Base-by-base conservation (phyloP, 352 stramenopile species). In the Pseudoperonospora humuli region DNA sequence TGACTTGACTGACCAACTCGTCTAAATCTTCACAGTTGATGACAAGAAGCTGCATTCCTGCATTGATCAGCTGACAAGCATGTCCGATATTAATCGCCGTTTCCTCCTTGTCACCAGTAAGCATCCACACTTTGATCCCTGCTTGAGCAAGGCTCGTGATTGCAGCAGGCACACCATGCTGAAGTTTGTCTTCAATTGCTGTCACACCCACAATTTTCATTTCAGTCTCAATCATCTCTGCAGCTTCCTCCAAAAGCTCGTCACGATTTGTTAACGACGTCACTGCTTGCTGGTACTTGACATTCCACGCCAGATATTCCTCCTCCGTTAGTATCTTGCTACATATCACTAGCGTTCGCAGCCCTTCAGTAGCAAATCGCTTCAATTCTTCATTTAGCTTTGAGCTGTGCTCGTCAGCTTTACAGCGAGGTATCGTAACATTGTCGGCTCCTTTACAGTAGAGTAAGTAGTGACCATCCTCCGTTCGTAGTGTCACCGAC, bases 51-150 rank as follows among this genome's bases (percentile, higher is more conserved):
- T 86, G 48, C n/a, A n/a, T n/a, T n/a, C n/a, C n/a, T n/a, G n/a
- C n/a, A n/a, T 86, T 67, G 7, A 96, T 40, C 14, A 97, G 46
- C 10, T 76, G 83, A 45, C 78, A 95, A 5, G 86, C 81, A 38
- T 94, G 95, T 11, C 70, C 86, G 54, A 97, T 97, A 56, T 97
- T 97, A 48, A 97, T 97, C 20, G 92, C 92, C 0, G 92, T 97
- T 51, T 97, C 92, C 40, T 94, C 65, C 63, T 97, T 97, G 61
- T 97, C 92, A n/a, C 90, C 89, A 3, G 92, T 97, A 15, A 97
- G 77, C 68, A 97, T 95, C 87, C 90, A 97, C 11, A 97, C 74
- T 57, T 96, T 95, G 44, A 97, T 96, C 1, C 88, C 89, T 0
- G 86, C 90, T 9, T 53, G 52, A 2, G 77, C 84, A 24, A 97